Percentiles rank a stretch among this genome's conserved stretches.
These are phyloP conservation scores for Ogataea neopini DNA, from an alignment of 805 yeast species.

Conservation along the genomic window DNA sequence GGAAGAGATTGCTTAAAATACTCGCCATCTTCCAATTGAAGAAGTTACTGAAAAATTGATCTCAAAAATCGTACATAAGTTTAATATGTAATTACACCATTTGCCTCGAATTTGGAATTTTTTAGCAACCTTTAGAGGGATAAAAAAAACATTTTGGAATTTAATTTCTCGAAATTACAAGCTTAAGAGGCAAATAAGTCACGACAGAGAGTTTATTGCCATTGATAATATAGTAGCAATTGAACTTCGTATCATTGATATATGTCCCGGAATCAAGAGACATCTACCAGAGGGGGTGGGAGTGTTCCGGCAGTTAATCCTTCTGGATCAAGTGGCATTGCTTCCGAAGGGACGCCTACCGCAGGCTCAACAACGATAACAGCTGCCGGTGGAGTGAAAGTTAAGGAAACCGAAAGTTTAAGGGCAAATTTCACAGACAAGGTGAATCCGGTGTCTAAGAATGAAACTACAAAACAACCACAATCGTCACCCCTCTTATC, in stretches of 20 bases:
- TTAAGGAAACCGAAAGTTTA: slow-evolving; percentile 36
- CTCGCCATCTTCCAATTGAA: neutral
- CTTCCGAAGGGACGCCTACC: slow-evolving; percentile 12
- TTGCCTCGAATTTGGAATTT: neutral
- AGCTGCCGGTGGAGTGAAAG: slow-evolving; percentile 28
- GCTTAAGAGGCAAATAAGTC: no score
- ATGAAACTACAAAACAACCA: slow-evolving; percentile 29
- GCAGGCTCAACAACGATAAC: slow-evolving; percentile 20
- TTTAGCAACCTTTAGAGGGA: no score
- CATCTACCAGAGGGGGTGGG: slow-evolving; percentile 3
- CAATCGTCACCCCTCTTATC: slow-evolving; percentile 79
- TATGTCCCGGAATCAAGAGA: slow-evolving; percentile 2
- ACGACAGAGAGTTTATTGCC: no score
- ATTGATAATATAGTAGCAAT: neutral
- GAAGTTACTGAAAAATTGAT: neutral
- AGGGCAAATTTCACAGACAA: slow-evolving; percentile 44
- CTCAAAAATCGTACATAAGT: neutral
- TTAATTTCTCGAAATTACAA: neutral
- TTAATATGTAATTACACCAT: neutral
- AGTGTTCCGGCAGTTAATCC: neutral
- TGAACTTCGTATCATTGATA: neutral
- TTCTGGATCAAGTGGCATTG: slow-evolving; percentile 5
- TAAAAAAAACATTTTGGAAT: neutral
- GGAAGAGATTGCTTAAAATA: slow-evolving; percentile 60
- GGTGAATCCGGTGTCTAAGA: slow-evolving; percentile 19